Evolutionary conservation across 2,329 filamentous ascomycete genomes (phyloP), one percentile per base, ranked within the genome.

Genomic region (Lachnellula occidentalis): DNA sequence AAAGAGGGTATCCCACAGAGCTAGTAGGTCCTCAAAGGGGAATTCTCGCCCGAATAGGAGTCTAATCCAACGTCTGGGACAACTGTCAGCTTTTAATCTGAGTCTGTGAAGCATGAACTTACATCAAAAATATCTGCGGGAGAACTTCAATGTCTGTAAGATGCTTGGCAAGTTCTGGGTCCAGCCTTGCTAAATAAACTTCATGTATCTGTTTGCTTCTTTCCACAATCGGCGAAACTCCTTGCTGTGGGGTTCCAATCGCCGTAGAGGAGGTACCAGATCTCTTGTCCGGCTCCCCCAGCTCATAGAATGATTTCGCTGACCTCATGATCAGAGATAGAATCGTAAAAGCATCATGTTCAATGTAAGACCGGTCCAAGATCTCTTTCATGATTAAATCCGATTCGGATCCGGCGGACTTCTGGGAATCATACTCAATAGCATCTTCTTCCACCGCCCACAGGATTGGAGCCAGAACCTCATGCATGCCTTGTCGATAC

Each of bases 401-500:
- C 31, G 42, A 31, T 22, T 58, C 49, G 39, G 34, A 37, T 14
- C n/a, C 50, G 3, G 53, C 8, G 17, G 81, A 42, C 76, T 67
- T 21, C 76, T 48, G 47, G 34, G 51, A 48, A 15, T 47, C 54
- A 6, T 34, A 37, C 24, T 88, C 79, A 49, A 96, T 76, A 6
- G 92, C 87, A 72, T 99, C 94, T 63, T 86, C 79, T 62, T 92
- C 84, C 5, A 97, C 75, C 2, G 90, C 88, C 79, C 90, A 90
- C 6, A 96, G 75, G 37, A 99, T 84, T 0, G 94, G 92, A 0
- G 94, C 94, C 14, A 97, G 77, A 43, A 99, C 76, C 72, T 99
- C 94, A 69, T 99, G 94, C 92, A 99, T 99, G 11, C 94, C 94
- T 73, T 99, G 94, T n/a, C 94, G 84, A 69, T 99, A 99, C 17